A percentile compares a stretch with the other conserved stretches of the same genome.
Conservation (phyloP, 257 asterid genomes). For the Prunella vulgaris region DNA sequence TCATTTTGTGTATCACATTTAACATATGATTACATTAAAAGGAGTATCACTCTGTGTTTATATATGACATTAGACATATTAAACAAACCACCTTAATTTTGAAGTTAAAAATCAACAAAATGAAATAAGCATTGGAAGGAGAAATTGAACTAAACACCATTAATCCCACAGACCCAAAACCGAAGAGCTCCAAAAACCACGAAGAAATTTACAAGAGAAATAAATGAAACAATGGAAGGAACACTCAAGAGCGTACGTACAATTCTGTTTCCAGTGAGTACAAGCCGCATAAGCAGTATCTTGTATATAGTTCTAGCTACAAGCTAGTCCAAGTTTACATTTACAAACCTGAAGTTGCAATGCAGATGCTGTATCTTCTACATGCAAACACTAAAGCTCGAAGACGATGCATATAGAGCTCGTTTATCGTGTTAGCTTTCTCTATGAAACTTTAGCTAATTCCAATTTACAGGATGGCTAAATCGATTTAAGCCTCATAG, state of each 20-base stretch:
- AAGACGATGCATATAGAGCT: background rate
- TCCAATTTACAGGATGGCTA: constrained; percentile 25
- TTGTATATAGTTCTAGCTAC: background rate
- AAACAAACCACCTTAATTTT: too few relatives aligned
- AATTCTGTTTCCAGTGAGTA: background rate
- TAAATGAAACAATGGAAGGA: background rate
- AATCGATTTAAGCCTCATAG: constrained; percentile 1
- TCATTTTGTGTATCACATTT: too few relatives aligned
- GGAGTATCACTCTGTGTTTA: too few relatives aligned
- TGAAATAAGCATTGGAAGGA: too few relatives aligned
- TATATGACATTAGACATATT: too few relatives aligned
- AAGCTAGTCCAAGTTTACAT: background rate
- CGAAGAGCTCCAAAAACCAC: background rate
- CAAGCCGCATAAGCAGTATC: background rate
- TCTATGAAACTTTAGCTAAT: constrained; percentile 18
- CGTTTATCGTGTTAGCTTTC: background rate
- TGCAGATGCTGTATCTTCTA: background rate
- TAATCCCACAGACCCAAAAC: background rate
- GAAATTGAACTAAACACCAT: background rate
- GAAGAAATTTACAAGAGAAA: background rate
- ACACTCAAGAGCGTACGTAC: background rate
- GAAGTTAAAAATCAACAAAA: too few relatives aligned
- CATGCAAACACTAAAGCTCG: background rate
- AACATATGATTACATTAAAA: too few relatives aligned
- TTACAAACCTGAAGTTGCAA: background rate